Evolutionary conservation across 1,284 basidiomycete species (phyloP), one percentile per base, ranked within the genome.

Genomic region (Tylopilus orsonianus): DNA sequence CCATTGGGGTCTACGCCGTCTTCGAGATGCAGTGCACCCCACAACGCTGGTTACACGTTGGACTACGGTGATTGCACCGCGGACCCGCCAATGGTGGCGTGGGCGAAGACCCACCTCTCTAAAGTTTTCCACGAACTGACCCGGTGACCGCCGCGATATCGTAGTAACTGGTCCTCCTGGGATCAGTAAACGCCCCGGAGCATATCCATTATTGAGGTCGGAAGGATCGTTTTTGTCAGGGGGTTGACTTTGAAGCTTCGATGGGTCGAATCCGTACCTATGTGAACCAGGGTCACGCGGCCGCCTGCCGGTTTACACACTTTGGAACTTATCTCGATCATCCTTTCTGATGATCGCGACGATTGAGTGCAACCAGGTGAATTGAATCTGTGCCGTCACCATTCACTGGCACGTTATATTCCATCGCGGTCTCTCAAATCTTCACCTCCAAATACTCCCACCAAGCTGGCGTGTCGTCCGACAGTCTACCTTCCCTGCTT

Each of bases 11-110:
- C n/a, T n/a, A n/a, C n/a, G n/a, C n/a, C n/a, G n/a, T n/a, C n/a
- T n/a, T n/a, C n/a, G n/a, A n/a, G n/a, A n/a, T n/a, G n/a, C n/a
- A n/a, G n/a, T n/a, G n/a, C n/a, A n/a, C n/a, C n/a, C 30, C 36
- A 24, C 10, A 48, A 55, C 40, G 50, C 34, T 53, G 43, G 13
- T 7, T 19, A 35, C 40, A 43, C 32, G 43, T 24, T 49, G 13
- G 5, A 2, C 16, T 24, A n/a, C n/a, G n/a, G n/a, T n/a, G n/a
- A n/a, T n/a, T n/a, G n/a, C n/a, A n/a, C n/a, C n/a, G n/a, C n/a
- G n/a, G n/a, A n/a, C n/a, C n/a, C n/a, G n/a, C n/a, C n/a, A 24
- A 16, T 26, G 7, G 20, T 44, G 35, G 8, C 8, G 8, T 39
- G n/a, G n/a, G n/a, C n/a, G 30, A 23, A 23, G 18, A 26, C 24